phyloP scores from a whole-genome alignment of 192 early-diverging fungal species.

The Coemansia sp. region DNA sequence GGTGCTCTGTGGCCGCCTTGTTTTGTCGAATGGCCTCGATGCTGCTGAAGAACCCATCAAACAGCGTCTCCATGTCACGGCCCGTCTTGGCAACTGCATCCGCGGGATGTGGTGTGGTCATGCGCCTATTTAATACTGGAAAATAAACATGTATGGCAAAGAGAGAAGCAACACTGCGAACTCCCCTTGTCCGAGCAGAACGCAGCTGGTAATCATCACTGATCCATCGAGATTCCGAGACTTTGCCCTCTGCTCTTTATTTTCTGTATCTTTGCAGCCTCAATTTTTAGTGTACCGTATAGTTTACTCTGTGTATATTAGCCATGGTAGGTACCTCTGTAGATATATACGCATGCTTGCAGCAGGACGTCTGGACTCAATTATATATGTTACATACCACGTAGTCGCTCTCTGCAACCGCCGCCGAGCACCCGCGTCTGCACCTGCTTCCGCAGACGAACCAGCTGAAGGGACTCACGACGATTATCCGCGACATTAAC shows the following conservation, averaged over 20 bases:
- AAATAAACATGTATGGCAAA: not conserved
- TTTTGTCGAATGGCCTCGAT: slow-evolving; percentile 42
- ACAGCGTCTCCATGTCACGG: slow-evolving; percentile 44
- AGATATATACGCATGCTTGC: not conserved
- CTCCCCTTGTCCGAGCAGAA: not conserved
- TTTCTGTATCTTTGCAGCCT: too few relatives aligned
- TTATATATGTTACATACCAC: not conserved
- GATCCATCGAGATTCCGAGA: too few relatives aligned
- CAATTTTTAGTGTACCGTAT: too few relatives aligned
- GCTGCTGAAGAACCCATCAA: slow-evolving; percentile 49
- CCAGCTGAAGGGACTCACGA: slow-evolving; percentile 77
- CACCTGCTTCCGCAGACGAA: slow-evolving; percentile 69
- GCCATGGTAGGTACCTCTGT: not conserved
- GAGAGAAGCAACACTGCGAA: not conserved
- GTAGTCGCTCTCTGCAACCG: slow-evolving; percentile 35
- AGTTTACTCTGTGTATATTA: too few relatives aligned
- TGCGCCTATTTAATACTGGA: not conserved
- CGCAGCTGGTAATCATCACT: too few relatives aligned
- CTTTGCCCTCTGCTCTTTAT: too few relatives aligned
- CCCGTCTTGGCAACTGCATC: slow-evolving; percentile 28
- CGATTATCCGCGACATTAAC: slow-evolving; percentile 78
- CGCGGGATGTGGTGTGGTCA: not conserved
- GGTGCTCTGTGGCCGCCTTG: slow-evolving; percentile 1
- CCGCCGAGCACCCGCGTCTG: slow-evolving; percentile 58
- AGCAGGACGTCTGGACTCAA: not conserved